Percentiles rank a stretch among this genome's conserved stretches.
phyloP scores from a whole-genome alignment of 2,329 filamentous ascomycete species.

The Sporothrix globosa region DNA sequence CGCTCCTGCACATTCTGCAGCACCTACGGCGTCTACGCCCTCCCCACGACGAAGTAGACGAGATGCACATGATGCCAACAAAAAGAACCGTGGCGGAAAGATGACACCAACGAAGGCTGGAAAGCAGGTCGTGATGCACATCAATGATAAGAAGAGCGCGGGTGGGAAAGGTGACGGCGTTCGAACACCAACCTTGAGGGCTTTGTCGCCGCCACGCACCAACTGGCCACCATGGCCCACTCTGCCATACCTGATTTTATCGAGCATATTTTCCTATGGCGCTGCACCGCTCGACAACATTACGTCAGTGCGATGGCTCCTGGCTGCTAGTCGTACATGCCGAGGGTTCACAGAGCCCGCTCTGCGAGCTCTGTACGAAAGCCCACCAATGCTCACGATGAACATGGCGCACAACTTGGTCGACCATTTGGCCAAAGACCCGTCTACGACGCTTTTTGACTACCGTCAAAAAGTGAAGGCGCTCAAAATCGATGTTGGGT shows the following conservation, averaged over 20 bases:
- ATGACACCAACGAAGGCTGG: not conserved
- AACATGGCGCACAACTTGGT: conserved; percentile 52
- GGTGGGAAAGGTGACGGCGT: not conserved
- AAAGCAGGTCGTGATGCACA: not conserved
- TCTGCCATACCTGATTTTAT: conserved; percentile 62
- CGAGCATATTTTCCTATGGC: conserved; percentile 70
- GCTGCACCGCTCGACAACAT: conserved; percentile 59
- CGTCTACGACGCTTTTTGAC: conserved; percentile 56
- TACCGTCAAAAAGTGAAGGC: conserved; percentile 73
- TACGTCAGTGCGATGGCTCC: conserved; percentile 61
- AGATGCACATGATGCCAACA: not conserved
- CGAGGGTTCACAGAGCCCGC: conserved; percentile 71
- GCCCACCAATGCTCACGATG: conserved; percentile 62
- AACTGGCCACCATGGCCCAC: conserved; percentile 39
- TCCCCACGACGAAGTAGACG: not conserved
- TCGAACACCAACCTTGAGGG: not conserved
- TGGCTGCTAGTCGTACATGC: conserved; percentile 65
- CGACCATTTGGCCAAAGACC: conserved; percentile 59
- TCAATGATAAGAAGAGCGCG: not conserved
- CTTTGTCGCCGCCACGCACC: not conserved
- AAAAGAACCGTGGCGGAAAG: not conserved
- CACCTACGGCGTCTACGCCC: not conserved
- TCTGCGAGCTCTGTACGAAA: conserved; percentile 70
- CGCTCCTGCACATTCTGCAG: not conserved
- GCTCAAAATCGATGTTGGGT: conserved; percentile 69